These are phyloP conservation scores for Aphanocladium album DNA, from an alignment of 2,329 filamentous ascomycete species.

Conservation along the genomic window DNA sequence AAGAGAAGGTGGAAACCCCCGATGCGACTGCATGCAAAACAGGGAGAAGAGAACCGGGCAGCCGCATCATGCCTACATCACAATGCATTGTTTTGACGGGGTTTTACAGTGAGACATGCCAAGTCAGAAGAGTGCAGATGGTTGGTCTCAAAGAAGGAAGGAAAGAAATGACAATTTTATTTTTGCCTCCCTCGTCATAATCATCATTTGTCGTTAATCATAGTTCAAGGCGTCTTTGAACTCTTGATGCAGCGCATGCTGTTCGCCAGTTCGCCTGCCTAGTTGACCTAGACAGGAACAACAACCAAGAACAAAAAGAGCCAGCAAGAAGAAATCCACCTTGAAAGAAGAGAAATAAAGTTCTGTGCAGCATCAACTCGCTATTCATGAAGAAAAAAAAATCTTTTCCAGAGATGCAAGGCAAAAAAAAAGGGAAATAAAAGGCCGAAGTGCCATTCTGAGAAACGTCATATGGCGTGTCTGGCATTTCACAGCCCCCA, in stretches of 20 bases:
- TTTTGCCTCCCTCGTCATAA: background rate
- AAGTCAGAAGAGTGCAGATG: background rate
- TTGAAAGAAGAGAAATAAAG: background rate
- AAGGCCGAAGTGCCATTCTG: background rate
- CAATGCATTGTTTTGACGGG: background rate
- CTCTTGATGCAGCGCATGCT: background rate
- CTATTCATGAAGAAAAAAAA: background rate
- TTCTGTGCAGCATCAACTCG: background rate
- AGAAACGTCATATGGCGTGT: background rate
- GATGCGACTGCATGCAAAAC: background rate
- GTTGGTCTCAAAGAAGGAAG: background rate
- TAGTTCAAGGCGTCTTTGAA: background rate
- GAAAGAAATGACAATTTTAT: conserved; percentile 4
- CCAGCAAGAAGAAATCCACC: background rate
- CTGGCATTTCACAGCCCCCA: background rate
- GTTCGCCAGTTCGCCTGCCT: too few species aligned
- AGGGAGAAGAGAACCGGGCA: too few species aligned
- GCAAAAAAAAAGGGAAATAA: background rate
- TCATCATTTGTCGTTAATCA: conserved; percentile 1
- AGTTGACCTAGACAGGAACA: background rate
- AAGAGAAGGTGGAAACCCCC: too few species aligned
- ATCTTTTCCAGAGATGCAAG: background rate
- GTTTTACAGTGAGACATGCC: background rate
- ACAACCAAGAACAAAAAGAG: background rate
- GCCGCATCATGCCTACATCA: background rate